Conservation (phyloP, 2,329 filamentous ascomycete species). For the Amauroascus verrucosus region DNA sequence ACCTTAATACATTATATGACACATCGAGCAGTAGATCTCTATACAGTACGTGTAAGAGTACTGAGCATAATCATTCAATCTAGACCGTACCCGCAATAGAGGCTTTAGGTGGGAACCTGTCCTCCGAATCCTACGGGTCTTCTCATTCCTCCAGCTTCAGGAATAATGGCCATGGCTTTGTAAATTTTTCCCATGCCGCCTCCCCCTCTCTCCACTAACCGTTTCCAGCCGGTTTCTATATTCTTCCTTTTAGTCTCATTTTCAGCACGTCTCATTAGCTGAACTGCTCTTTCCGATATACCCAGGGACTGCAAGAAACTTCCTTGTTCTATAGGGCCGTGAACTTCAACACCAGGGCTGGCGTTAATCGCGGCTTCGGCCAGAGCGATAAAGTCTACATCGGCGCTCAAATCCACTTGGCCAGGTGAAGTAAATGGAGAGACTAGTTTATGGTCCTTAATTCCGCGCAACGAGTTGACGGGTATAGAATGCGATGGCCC, state of each 20-base stretch:
- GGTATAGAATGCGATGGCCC: conserved; percentile 70
- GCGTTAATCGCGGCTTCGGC: conserved; percentile 70
- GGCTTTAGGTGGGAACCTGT: conserved; percentile 28
- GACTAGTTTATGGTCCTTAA: conserved; percentile 63
- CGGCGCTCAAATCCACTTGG: conserved; percentile 75
- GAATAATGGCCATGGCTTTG: conserved; percentile 83
- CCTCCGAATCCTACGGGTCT: conserved; percentile 89
- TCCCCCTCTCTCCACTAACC: conserved; percentile 71
- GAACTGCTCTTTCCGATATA: conserved; percentile 63
- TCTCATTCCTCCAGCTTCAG: conserved; percentile 62
- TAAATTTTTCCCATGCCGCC: conserved; percentile 91
- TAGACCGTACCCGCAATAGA: background rate
- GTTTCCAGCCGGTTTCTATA: conserved; percentile 64
- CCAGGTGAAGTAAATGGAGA: conserved; percentile 73
- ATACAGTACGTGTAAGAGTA: background rate
- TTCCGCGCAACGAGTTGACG: conserved; percentile 80
- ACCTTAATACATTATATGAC: background rate
- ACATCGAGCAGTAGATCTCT: background rate
- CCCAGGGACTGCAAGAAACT: conserved; percentile 72
- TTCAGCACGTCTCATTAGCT: conserved; percentile 46
- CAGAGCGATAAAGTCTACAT: conserved; percentile 84
- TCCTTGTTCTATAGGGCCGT: conserved; percentile 81
- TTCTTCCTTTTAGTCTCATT: conserved; percentile 47
- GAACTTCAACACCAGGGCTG: conserved; percentile 74
- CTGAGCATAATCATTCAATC: background rate